Evolutionary conservation across 345 rosid species (phyloP).

Genomic region (Adansonia digitata): DNA sequence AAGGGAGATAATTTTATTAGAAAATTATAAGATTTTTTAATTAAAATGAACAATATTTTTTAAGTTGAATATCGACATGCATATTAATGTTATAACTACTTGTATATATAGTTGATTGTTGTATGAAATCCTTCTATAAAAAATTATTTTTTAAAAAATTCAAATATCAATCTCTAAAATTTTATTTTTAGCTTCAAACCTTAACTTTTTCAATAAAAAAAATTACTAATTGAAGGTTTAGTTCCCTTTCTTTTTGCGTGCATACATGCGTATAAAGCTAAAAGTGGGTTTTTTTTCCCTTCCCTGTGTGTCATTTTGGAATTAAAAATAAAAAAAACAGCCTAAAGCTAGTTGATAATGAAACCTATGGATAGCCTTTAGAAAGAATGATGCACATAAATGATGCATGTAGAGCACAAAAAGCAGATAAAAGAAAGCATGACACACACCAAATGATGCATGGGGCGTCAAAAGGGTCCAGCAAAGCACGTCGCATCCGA

Average conservation of each 20-base stretch:
- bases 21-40: too few species aligned
- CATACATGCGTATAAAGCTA: constrained; percentile 3
- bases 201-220: too few species aligned
- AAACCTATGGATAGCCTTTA: constrained; percentile 21
- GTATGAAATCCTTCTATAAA: too few species aligned
- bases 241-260: neutral
- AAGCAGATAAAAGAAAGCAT: neutral
- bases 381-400: constrained; percentile 17
- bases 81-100: neutral
- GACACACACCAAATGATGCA: constrained; percentile 17
- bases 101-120: neutral
- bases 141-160: too few species aligned
- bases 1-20: too few species aligned
- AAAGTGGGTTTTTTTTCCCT: neutral
- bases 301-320: neutral
- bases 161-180: too few species aligned
- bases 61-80: too few species aligned
- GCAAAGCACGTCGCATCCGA: constrained; percentile 17
- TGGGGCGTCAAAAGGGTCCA: constrained; percentile 14
- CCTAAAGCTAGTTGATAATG: constrained; percentile 12
- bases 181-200: too few species aligned
- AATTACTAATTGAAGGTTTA: too few species aligned
- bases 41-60: too few species aligned
- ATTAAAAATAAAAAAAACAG: constrained; percentile 15
- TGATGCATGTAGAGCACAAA: constrained; percentile 1